Conservation (phyloP, 108 stramenopile species). For the Cyclotella sp. region DNA sequence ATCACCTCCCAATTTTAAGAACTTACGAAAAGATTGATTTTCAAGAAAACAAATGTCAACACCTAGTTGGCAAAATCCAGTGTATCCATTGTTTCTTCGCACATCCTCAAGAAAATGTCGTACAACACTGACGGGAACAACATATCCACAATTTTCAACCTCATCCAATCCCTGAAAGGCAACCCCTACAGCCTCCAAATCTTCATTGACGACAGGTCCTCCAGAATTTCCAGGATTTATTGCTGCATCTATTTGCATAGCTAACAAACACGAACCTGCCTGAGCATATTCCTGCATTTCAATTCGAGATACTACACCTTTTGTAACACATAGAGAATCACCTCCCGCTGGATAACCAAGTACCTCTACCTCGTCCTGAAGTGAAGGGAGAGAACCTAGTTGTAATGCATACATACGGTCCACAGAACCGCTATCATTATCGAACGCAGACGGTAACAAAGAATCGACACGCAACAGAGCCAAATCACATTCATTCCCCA, state of each 20-base stretch:
- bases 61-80: conserved; percentile 60
- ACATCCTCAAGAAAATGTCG: conserved; percentile 60
- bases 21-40: conserved; percentile 55
- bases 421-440: conserved; percentile 9
- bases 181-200: conserved; percentile 63
- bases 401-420: conserved; percentile 31
- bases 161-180: conserved; percentile 66
- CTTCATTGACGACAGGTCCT: conserved; percentile 66
- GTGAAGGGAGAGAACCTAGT: conserved; percentile 52
- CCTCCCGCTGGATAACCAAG: conserved; percentile 74
- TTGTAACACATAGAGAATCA: conserved; percentile 65
- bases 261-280: conserved; percentile 53
- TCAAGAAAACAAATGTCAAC: conserved; percentile 46
- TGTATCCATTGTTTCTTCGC: conserved; percentile 51
- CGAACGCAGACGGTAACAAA: conserved; percentile 23
- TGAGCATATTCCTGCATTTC: conserved; percentile 66
- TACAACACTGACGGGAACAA: conserved; percentile 65
- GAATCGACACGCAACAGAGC: conserved; percentile 64
- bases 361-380: conserved; percentile 70
- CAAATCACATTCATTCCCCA: conserved; percentile 72
- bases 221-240: conserved; percentile 75
- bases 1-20: conserved; percentile 35
- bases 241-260: conserved; percentile 79
- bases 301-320: conserved; percentile 75
- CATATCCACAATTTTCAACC: conserved; percentile 73